Evolutionary conservation across 2,329 filamentous ascomycete species (phyloP).

Genomic region (Aureobasidium lini): DNA sequence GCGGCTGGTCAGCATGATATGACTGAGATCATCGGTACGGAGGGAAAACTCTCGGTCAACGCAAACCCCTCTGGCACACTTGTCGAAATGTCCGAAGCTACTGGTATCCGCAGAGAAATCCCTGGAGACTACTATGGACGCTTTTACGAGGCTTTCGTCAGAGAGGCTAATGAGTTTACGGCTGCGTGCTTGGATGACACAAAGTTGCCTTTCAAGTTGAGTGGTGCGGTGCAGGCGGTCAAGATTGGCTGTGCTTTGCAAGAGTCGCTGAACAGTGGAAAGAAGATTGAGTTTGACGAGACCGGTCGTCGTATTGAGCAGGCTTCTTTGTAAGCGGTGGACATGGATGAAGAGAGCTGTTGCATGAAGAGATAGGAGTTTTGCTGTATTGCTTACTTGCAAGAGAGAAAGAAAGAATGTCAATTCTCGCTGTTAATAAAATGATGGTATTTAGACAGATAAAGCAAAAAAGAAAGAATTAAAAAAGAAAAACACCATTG

Average conservation of each 20-base stretch:
- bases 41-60: conserved; percentile 57
- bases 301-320: conserved; percentile 39
- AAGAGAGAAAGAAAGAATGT: too few species aligned
- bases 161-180: conserved; percentile 57
- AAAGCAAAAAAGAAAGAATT: too few species aligned
- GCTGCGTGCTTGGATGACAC: conserved; percentile 50
- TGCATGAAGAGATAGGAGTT: too few species aligned
- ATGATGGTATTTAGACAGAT: too few species aligned
- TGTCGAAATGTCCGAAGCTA: conserved; percentile 47
- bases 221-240: conserved; percentile 51
- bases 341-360: too few species aligned
- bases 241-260: conserved; percentile 50
- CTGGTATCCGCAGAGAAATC: conserved; percentile 52
- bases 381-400: too few species aligned
- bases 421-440: too few species aligned
- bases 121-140: conserved; percentile 55
- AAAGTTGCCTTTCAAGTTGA: conserved; percentile 48
- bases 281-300: conserved; percentile 50
- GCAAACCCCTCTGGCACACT: conserved; percentile 48
- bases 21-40: conserved; percentile 60
- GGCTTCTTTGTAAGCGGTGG: conserved; percentile 10
- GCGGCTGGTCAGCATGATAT: conserved; percentile 59
- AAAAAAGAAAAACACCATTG: too few species aligned
- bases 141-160: conserved; percentile 57
- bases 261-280: conserved; percentile 36